These are phyloP conservation scores for Pythium rhizo-oryzae DNA, from an alignment of 352 stramenopile species.

Conservation along the genomic window DNA sequence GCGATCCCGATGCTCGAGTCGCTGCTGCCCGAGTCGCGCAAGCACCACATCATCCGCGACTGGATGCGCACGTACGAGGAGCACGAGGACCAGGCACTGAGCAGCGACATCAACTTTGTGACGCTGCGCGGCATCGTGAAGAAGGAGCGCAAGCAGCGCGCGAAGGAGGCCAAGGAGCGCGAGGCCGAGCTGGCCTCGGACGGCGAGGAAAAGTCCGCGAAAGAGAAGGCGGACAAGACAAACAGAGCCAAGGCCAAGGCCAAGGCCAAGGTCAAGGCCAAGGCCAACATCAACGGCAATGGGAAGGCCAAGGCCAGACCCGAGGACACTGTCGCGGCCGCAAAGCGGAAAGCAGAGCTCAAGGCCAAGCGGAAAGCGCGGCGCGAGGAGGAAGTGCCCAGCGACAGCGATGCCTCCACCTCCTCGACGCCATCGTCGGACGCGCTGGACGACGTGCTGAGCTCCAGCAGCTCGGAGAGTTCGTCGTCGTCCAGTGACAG, in stretches of 20 bases:
- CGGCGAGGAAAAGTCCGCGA: conserved; percentile 18
- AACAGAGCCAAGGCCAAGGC: conserved; percentile 30
- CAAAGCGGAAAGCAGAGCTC: not conserved
- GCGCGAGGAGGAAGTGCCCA: conserved; percentile 5
- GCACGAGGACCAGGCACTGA: conserved; percentile 52
- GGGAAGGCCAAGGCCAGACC: not conserved
- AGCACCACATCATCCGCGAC: conserved; percentile 66
- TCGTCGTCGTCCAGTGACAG: not conserved
- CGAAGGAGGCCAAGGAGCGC: conserved; percentile 41
- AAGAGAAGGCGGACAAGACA: conserved; percentile 15
- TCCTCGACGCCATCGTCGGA: conserved; percentile 25
- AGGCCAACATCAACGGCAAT: not conserved
- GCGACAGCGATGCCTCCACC: conserved; percentile 19
- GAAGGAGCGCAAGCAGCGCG: conserved; percentile 53
- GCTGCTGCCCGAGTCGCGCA: conserved; percentile 55
- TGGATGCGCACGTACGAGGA: conserved; percentile 76
- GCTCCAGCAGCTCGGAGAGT: conserved; percentile 24
- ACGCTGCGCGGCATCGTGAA: conserved; percentile 46
- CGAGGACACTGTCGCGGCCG: not conserved
- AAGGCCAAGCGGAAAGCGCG: conserved; percentile 24
- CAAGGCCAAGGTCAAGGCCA: conserved; percentile 8
- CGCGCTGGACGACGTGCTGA: conserved; percentile 9
- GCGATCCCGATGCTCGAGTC: conserved; percentile 56
- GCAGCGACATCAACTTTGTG: conserved; percentile 60
- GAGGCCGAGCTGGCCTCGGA: conserved; percentile 43